phyloP scores from a whole-genome alignment of 2,329 filamentous ascomycete species.

The Phaeoacremonium minimum region DNA sequence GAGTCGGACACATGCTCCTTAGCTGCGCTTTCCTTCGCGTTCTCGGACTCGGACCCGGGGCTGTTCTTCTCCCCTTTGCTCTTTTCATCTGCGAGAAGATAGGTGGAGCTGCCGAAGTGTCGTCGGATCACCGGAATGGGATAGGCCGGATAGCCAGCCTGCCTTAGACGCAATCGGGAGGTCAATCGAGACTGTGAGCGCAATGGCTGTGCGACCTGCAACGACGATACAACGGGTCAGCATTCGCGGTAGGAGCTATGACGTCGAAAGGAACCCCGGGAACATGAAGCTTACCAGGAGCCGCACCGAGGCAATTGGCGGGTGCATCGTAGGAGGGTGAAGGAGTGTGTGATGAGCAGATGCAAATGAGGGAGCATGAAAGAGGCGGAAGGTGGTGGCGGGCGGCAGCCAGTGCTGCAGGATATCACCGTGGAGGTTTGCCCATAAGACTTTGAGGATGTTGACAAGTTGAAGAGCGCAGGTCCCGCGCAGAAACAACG shows the following conservation, averaged over 20 bases:
- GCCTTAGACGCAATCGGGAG: constrained; percentile 6
- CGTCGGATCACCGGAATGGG: constrained; percentile 5
- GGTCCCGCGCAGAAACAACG: no score
- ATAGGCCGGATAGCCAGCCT: constrained; percentile 8
- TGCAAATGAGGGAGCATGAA: constrained; percentile 2
- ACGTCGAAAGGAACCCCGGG: constrained; percentile 1
- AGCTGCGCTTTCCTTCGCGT: constrained; percentile 1
- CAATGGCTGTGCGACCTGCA: constrained; percentile 5
- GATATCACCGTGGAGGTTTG: constrained; percentile 4
- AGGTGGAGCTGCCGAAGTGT: not conserved
- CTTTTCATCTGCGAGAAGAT: no score
- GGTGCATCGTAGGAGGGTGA: constrained; percentile 4
- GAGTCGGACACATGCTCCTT: constrained; percentile 3
- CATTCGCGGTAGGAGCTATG: constrained; percentile 3
- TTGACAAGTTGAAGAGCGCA: no score
- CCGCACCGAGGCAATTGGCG: constrained; percentile 11
- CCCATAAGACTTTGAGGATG: no score
- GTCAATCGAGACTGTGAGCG: constrained; percentile 3
- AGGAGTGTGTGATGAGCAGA: constrained; percentile 5
- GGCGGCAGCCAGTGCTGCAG: constrained; percentile 9
- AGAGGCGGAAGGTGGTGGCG: not conserved
- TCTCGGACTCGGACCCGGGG: constrained; percentile 1
- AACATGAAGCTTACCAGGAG: constrained; percentile 8
- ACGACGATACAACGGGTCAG: constrained; percentile 2
- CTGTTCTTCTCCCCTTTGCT: not conserved